Percentiles rank a stretch among this genome's conserved stretches.
phyloP scores from a whole-genome alignment of 257 asterid species.

The Nicotiana undulata region DNA sequence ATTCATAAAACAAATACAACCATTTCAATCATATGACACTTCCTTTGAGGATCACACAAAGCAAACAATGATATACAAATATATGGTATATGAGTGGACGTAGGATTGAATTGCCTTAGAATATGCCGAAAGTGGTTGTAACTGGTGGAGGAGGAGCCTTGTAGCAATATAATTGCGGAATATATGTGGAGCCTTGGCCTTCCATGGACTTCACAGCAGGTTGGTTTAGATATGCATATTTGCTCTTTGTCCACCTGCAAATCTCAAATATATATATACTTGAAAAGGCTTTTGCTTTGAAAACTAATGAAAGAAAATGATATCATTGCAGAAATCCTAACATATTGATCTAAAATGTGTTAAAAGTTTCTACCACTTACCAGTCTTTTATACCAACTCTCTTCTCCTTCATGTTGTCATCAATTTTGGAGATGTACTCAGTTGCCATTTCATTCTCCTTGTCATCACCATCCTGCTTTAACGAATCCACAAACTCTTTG shows the following conservation, averaged over 20 bases:
- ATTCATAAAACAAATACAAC: not conserved
- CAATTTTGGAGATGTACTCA: constrained; percentile 2
- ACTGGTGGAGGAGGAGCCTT: constrained; percentile 17
- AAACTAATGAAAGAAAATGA: not conserved
- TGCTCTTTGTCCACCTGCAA: constrained; percentile 74
- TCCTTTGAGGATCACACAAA: not conserved
- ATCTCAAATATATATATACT: not conserved
- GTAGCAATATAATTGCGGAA: constrained; percentile 21
- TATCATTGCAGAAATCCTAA: no score
- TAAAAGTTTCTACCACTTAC: constrained; percentile 19
- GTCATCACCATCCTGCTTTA: constrained; percentile 14
- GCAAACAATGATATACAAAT: not conserved
- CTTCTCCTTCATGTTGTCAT: constrained; percentile 17
- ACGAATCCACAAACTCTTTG: constrained; percentile 22
- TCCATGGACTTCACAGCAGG: constrained; percentile 28
- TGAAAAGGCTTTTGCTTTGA: no score
- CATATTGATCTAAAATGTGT: no score
- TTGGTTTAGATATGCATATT: constrained; percentile 52
- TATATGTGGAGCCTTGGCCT: constrained; percentile 19
- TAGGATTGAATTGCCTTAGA: not conserved
- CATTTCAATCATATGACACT: not conserved
- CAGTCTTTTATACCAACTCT: constrained; percentile 50
- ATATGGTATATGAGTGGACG: not conserved
- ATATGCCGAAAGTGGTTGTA: constrained; percentile 14
- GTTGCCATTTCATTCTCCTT: not conserved